These are phyloP conservation scores for Epicoccum nigrum DNA, from an alignment of 2,329 filamentous ascomycete genomes.

Conservation along the genomic window DNA sequence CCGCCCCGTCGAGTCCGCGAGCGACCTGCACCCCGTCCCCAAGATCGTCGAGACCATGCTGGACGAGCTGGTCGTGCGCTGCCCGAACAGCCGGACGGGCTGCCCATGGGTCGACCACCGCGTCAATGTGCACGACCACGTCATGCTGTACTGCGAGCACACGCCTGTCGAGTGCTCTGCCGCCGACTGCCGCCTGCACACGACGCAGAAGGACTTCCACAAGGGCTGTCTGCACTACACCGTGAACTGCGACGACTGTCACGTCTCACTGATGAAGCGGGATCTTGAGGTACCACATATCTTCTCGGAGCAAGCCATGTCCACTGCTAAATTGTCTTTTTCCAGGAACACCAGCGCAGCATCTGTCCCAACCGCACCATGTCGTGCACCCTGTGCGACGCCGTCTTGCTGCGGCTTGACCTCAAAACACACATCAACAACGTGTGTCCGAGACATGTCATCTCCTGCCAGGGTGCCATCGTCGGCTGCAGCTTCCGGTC, in stretches of 20 bases:
- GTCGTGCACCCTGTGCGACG: constrained; percentile 51
- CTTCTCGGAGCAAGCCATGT: too few species aligned
- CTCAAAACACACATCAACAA: constrained; percentile 50
- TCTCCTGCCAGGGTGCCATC: constrained; percentile 52
- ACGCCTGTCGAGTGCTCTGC: constrained; percentile 60
- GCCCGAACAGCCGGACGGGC: constrained; percentile 61
- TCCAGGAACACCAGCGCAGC: constrained; percentile 52
- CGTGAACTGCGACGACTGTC: constrained; percentile 60
- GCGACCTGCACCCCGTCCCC: constrained; percentile 51
- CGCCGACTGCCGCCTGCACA: constrained; percentile 56
- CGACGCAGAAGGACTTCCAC: constrained; percentile 61
- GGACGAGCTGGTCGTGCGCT: constrained; percentile 65
- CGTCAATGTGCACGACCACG: constrained; percentile 63
- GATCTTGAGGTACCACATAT: constrained; percentile 62
- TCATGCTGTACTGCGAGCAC: constrained; percentile 65
- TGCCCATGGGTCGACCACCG: constrained; percentile 61
- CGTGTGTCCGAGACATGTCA: constrained; percentile 50
- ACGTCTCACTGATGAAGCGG: constrained; percentile 59
- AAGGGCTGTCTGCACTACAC: constrained; percentile 61
- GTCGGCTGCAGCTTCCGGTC: constrained; percentile 52
- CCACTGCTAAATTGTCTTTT: constrained; percentile 43
- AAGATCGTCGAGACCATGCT: constrained; percentile 66
- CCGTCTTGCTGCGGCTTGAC: constrained; percentile 50
- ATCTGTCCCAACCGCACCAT: constrained; percentile 58
- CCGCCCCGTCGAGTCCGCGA: constrained; percentile 47